Evolutionary conservation across 495 filamentous ascomycete species (phyloP), one percentile per base, ranked within the genome.

Genomic region (Aspergillus olivimuriae): DNA sequence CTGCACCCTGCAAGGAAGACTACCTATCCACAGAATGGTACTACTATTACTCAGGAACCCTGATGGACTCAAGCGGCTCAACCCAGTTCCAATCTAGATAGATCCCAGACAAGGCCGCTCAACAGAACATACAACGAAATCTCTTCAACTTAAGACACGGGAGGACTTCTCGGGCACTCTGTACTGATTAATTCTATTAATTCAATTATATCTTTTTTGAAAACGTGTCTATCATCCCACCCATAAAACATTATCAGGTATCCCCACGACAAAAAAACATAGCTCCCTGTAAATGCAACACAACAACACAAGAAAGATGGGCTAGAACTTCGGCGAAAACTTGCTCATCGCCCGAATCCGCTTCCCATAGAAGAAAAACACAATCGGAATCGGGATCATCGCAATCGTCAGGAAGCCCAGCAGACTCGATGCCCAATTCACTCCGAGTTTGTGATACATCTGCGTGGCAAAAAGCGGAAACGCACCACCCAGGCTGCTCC

Each of bases 291-390:
- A 28, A 28, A 6, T 28, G 24, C 6, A 28, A 28, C 11, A 28
- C 11, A 5, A 28, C 11, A 40, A 23, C 11, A 1, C 24, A 8
- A 19, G 11, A 28, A 28, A 28, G 11, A 11, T 5, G 24, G 6
- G 6, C 24, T 28, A 69, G n/a, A 69, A 61, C 57, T 70, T 66
- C 8, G 70, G 70, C 11, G 57, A 60, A 45, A 69, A 73, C 37
- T 61, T 69, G 49, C 72, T 76, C 67, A 68, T 62, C 26, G 56
- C 59, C 33, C 83, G 63, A 32, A 89, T 81, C 61, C 66, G 73
- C 54, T 70, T 73, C 3, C 84, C 85, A 49, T 76, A 87, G n/a
- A 76, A 59, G 50, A 70, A 87, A 59, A 90, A 89, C 21, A 84
- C 50, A 39, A 84, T 67, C 4, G 85, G 85, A 16, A 87, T 79